Conservation (phyloP, 176 grass and related monocot species). For the Oryza meridionalis region DNA sequence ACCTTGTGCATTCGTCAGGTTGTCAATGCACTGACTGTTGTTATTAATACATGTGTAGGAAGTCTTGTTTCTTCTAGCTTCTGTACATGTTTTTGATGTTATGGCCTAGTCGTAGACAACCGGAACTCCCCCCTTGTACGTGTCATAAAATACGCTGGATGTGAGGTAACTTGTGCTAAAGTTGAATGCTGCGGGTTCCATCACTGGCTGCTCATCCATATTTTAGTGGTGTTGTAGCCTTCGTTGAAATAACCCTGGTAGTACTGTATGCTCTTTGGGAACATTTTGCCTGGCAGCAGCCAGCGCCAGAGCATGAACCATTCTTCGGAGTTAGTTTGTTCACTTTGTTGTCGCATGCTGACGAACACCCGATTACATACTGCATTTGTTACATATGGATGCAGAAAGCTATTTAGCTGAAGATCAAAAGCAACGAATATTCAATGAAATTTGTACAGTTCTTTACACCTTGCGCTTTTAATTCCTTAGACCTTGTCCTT, state of each 20-base stretch:
- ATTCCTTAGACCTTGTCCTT: too few relatives aligned
- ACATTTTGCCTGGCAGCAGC: constrained; percentile 32
- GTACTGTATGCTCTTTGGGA: background rate
- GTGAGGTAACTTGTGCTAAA: constrained; percentile 33
- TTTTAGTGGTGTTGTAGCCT: constrained; percentile 15
- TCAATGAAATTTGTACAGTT: too few relatives aligned
- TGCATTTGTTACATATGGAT: too few relatives aligned
- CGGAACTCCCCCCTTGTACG: background rate
- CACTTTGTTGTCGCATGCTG: background rate
- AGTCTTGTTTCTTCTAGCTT: background rate
- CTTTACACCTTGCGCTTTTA: too few relatives aligned
- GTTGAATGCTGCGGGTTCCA: constrained; percentile 25
- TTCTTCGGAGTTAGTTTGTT: background rate
- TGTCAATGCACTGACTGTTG: background rate
- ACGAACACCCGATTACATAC: background rate
- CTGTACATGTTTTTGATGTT: constrained; percentile 6
- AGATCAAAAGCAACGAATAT: too few relatives aligned
- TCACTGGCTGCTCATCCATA: background rate
- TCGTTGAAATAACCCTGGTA: background rate
- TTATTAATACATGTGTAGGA: constrained; percentile 14
- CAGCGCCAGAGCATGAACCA: constrained; percentile 22
- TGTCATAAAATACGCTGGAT: background rate
- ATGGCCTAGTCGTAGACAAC: constrained; percentile 34
- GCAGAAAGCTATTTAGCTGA: too few relatives aligned
- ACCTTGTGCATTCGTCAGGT: background rate